These are phyloP conservation scores for Chlorella vulgaris DNA, from an alignment of 139 green algal species.

Conservation along the genomic window DNA sequence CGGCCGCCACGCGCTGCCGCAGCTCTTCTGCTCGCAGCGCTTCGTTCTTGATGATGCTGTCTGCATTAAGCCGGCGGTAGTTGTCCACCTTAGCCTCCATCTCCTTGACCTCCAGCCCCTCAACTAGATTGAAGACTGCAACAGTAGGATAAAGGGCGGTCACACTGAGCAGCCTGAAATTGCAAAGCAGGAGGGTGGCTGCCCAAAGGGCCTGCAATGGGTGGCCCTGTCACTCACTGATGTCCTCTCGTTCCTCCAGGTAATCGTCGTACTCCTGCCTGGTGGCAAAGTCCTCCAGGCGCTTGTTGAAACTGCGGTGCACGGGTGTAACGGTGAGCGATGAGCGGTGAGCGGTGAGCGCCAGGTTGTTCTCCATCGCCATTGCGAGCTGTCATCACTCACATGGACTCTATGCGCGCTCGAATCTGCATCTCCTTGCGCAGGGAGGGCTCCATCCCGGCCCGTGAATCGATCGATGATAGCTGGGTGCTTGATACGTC, in stretches of 20 bases:
- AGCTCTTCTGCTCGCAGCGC: conserved; percentile 35
- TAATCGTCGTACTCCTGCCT: conserved; percentile 74
- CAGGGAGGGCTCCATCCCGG: conserved; percentile 14
- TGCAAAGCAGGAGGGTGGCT: no score
- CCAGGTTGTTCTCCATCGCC: background rate
- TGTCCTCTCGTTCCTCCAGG: conserved; percentile 76
- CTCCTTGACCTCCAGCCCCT: conserved; percentile 39
- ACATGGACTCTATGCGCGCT: conserved; percentile 28
- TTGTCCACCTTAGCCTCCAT: conserved; percentile 41
- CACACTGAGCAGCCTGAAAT: no score
- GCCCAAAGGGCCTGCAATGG: no score
- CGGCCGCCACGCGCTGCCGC: conserved; percentile 9
- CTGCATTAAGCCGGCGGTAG: conserved; percentile 46
- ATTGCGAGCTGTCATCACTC: background rate
- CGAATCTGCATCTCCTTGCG: conserved; percentile 30
- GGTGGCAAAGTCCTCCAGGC: conserved; percentile 60
- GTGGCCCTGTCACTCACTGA: conserved; percentile 69
- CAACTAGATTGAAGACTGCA: conserved; percentile 56
- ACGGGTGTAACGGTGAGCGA: no score
- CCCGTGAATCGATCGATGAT: background rate
- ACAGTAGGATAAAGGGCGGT: background rate
- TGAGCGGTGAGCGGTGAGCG: no score
- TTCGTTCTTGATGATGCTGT: conserved; percentile 47
- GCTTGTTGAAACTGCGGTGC: conserved; percentile 72
- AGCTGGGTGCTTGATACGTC: background rate